Evolutionary conservation across 345 rosid species (phyloP), one percentile per base, ranked within the genome.

Genomic region (Orychophragmus violaceus): DNA sequence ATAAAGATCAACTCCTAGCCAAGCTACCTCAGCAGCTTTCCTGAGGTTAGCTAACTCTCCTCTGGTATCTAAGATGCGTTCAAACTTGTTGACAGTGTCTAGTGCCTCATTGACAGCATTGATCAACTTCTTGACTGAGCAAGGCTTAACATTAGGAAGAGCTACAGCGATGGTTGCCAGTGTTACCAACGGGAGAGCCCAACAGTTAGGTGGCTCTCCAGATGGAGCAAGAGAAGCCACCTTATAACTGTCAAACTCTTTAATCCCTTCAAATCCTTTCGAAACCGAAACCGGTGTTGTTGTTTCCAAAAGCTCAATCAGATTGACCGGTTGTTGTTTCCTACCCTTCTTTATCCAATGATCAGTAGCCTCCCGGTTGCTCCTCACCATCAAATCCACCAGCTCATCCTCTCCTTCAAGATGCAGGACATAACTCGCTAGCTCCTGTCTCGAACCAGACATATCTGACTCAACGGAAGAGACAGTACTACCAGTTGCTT

Each of bases 131-230:
- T 84, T 75, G 7, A 70, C 13, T 1, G 68, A 62, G 32, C 9
- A 2, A 2, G 72, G 44, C 27, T 81, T 65, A 19, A 85, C 72
- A 33, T 79, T 32, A 9, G 96, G 90, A 64, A 86, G 82, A 44
- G 96, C 76, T 11, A 82, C 63, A 14, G 84, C 97, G 32, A 93
- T 81, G 76, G 84, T 81, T 51, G 90, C 73, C n/a, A 93, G 73
- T 54, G 96, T 89, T 39, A 76, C 94, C 6, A 93, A 35, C 3
- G 96, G 84, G 54, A 93, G 97, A n/a, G 90, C 77, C 98, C 96
- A 93, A 58, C 88, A 81, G 45, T 84, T 82, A 0, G 86, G 88
- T 54, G 97, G 97, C 57, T 85, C 87, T 22, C 71, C 84, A 41
- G 58, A 19, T 18, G 77, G 79, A 16, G 80, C 84, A 25, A 93